Evolutionary conservation across 805 yeast species (phyloP), one percentile per base, ranked within the genome.

Genomic region (Candida ulmi): DNA sequence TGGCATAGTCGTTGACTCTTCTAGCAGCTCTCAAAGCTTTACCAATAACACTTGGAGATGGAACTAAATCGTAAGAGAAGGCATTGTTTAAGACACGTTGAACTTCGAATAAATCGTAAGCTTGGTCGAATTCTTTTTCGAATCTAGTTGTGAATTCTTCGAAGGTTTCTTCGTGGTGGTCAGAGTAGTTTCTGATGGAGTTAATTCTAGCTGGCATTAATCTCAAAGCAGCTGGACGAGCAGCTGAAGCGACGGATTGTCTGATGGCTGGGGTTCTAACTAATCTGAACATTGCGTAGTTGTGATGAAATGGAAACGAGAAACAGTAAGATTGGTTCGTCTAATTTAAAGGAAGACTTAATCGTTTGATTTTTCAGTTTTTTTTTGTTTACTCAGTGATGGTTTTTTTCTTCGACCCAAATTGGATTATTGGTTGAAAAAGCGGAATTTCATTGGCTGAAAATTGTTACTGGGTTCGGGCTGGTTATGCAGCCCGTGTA

Each of bases 1-100:
- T 90, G 46, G 99, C 96, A 71, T 87, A 87, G 72, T 93, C 99
- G 69, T 93, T 88, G 53, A 93, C 98, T 72, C 98, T 87, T 81
- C 99, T 90, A 56, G 97, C 90, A 35, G 99, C 99, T 71, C 86
- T 81, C 62, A 93, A 76, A 36, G 99, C 99, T 69, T 84, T 86
- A 70, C 87, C 96, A 60, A 93, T 76, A 47, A 93, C 98, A 46
- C 84, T 78, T 52, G 99, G 99, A 24, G 99, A 91, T 52, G 99
- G 99, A 41, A 93, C 99, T 67, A 93, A 79, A 71, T 93, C 99
- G 74, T 93, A 93, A 13, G 98, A 86, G 74, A 93, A 93, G 68
- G 95, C 88, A 74, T 93, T 93, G 81, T 95, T 93, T 63, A 93
- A 78, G 46, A 93, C 90, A 75, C 99, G 87, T 68, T 81, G 88